Percentiles rank a stretch among this genome's conserved stretches.
Evolutionary conservation across 1,284 basidiomycete species (phyloP).

Genomic region (Tilletia caries): DNA sequence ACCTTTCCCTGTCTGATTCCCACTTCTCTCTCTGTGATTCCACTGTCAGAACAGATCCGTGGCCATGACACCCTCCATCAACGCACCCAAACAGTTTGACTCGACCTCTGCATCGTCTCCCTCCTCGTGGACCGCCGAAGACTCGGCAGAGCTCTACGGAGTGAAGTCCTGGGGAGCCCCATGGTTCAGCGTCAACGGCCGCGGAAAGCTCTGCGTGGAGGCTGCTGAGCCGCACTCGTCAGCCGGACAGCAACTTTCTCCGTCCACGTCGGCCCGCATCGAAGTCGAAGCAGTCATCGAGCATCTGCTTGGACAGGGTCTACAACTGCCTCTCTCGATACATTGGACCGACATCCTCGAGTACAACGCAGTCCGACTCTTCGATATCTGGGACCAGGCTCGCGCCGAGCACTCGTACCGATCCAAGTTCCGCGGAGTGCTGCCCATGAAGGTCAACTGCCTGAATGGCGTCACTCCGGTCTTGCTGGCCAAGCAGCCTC

Average conservation of each 20-base stretch:
- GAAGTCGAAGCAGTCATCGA: not conserved
- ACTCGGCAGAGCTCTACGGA: not conserved
- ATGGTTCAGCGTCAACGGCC: not conserved
- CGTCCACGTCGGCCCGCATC: not conserved
- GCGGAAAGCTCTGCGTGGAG: not conserved
- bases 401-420: not conserved
- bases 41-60: too few species aligned
- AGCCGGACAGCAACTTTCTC: not conserved
- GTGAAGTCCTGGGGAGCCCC: not conserved
- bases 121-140: not conserved
- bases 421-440: not conserved
- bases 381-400: not conserved
- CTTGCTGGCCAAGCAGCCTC: not conserved
- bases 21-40: too few species aligned
- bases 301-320: not conserved
- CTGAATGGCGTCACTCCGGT: not conserved
- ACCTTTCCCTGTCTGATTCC: too few species aligned
- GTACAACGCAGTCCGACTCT: not conserved
- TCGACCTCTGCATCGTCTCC: not conserved
- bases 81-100: too few species aligned
- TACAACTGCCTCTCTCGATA: not conserved
- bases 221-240: not conserved
- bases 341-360: not conserved
- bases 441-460: conserved; percentile 1
- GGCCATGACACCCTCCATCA: too few species aligned